phyloP scores from a whole-genome alignment of 73 alveolate species.

The Tetrahymena thermophila region DNA sequence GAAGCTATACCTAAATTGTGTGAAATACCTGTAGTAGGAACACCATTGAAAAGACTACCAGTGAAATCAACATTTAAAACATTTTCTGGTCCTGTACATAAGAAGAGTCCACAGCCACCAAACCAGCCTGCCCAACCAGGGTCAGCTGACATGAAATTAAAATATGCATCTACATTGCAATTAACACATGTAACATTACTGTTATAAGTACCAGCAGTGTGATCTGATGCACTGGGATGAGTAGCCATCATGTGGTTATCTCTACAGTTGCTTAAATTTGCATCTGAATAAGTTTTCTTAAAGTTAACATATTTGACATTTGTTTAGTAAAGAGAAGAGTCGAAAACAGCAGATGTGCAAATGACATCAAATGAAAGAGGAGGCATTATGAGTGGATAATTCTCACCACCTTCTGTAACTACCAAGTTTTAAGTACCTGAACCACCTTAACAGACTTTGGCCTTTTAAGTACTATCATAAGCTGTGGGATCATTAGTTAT shows the following conservation, averaged over 20 bases:
- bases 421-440: slow-evolving; percentile 5
- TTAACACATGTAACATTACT: slow-evolving; percentile 5
- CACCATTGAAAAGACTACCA: slow-evolving; percentile 9
- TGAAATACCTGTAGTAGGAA: slow-evolving; percentile 18
- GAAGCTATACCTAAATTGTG: slow-evolving; percentile 9
- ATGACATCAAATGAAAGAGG: slow-evolving; percentile 11
- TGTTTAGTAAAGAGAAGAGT: slow-evolving; percentile 3
- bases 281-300: background rate
- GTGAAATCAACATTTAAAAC: slow-evolving; percentile 14
- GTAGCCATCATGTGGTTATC: slow-evolving; percentile 14
- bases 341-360: background rate
- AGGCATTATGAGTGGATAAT: background rate
- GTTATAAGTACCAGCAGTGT: slow-evolving; percentile 8
- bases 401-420: background rate
- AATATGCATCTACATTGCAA: slow-evolving; percentile 15
- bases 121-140: slow-evolving; percentile 15
- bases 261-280: background rate
- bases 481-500: background rate
- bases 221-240: slow-evolving; percentile 11
- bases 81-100: slow-evolving; percentile 22
- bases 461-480: background rate
- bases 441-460: background rate
- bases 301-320: slow-evolving; percentile 4
- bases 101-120: too few species aligned
- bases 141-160: slow-evolving; percentile 10